Conservation (phyloP, 495 filamentous ascomycete genomes). For the Chaetomidium leptoderma region DNA sequence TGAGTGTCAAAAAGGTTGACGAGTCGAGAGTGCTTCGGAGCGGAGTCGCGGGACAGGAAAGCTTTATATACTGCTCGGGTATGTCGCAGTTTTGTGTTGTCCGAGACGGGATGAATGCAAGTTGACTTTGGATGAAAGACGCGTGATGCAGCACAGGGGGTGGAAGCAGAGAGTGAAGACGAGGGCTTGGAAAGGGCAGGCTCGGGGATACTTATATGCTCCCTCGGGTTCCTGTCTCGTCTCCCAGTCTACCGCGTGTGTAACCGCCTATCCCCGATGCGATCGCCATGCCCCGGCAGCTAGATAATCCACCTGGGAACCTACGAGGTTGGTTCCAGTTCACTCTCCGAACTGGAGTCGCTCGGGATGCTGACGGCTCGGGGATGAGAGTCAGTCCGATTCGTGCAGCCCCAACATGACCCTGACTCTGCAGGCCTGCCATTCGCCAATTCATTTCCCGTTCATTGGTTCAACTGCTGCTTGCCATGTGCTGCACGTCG, state of each 20-base stretch:
- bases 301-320: neutral
- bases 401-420: slow-evolving; percentile 4
- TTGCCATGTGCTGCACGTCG: slow-evolving; percentile 1
- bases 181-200: neutral
- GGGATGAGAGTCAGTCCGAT: neutral
- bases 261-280: no score
- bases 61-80: neutral
- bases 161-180: neutral
- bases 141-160: neutral
- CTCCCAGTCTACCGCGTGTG: neutral
- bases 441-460: neutral
- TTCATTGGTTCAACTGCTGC: neutral
- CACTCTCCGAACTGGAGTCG: no score
- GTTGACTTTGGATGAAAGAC: neutral
- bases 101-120: neutral
- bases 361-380: no score
- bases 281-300: neutral
- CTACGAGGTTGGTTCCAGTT: neutral
- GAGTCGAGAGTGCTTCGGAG: neutral
- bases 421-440: no score
- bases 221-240: neutral
- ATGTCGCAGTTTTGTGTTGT: neutral
- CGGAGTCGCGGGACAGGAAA: neutral
- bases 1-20: neutral
- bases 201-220: slow-evolving; percentile 11